Base-by-base conservation (phyloP, 2,329 filamentous ascomycete genomes). In the Alternaria angustiovoidea region DNA sequence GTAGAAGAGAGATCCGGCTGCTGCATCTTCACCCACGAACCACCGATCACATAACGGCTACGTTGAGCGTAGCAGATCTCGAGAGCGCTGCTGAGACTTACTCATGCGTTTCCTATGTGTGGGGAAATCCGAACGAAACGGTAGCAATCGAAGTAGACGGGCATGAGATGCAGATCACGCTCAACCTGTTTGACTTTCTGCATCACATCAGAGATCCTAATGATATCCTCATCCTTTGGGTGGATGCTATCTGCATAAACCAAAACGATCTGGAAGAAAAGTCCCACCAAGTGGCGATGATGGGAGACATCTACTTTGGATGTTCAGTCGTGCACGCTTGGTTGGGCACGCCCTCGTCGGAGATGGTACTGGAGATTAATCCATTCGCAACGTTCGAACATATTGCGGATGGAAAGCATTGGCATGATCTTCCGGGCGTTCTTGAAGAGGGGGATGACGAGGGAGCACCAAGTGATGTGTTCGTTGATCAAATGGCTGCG, bases 21-120 rank as follows among this genome's bases (percentile, higher is more conserved):
- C 18, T 48, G 3, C n/a, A 48, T 48, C 44, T 48, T 32, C 28
- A 48, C 7, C 44, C 28, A 7, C 18, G 26, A 3, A 34, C n/a
- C 18, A 34, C 28, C 20, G 44, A 32, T 7, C 44, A n/a, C 6
- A n/a, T 22, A 22, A 34, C n/a, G 16, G 28, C 44, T 4, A 9
- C 44, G 20, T 18, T 47, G n/a, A 5, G 44, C 2, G 44, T 34
- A 18, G 30, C 28, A 16, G 28, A 34, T 22, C 44, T 47, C 12
- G 44, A 28, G 14, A 34, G 28, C 32, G 44, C 28, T 30, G 11
- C 28, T 22, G 28, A 28, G 4, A 22, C 57, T 59, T 51, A 54
- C n/a, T 49, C 52, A 24, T 51, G 49, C 18, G 20, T 48, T 24
- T 59, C 56, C 12, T 59, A 59, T 24, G 48, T 52, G 26, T 54